Evolutionary conservation across 73 alveolate species (phyloP), one percentile per base, ranked within the genome.

Genomic region (Urostyla sp.): DNA sequence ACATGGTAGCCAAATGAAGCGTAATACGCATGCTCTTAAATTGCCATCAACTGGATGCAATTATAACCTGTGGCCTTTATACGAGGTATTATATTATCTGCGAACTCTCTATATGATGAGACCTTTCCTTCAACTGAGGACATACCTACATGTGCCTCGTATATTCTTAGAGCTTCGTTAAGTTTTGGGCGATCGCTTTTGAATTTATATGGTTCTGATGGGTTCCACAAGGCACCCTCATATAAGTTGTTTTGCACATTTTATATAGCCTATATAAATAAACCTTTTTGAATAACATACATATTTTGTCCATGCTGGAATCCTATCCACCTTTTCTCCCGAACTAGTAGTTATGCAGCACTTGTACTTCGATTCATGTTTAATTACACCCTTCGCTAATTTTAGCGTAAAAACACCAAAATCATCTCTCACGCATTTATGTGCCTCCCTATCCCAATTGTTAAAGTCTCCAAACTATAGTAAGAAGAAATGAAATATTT

Each of bases 141-240:
- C 99, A 96, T 95, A 32, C 99, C 99, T 44, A 98, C 93, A 93
- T 98, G 99, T 36, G 94, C 94, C 88, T 98, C 99, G 83, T 98
- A 98, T 53, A 98, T 96, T 93, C 95, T 95, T 16, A 96, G 86
- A 52, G 93, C 58, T 56, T 89, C 83, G 5, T 94, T 97, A 36
- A 58, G 63, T 31, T 31, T 78, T 7, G 99, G 99, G 74, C 98
- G 73, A 20, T 79, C 75, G 67, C 61, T 54, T 21, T 90, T 80
- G 82, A 82, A 92, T 88, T 76, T 82, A 84, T 94, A 96, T n/a
- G 72, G 60, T 43, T 63, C 74, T 46, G 69, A 90, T 21, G 97
- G 97, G 79, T 89, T 80, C 95, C 98, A 95, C 75, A 88, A 91
- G 31, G 91, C 90, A 35, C 93, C 94, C 52, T 88, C 98, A 79